Percentiles rank a stretch among this genome's conserved stretches.
phyloP scores from a whole-genome alignment of 208 protist genomes.

The Crithidia expoeki region DNA sequence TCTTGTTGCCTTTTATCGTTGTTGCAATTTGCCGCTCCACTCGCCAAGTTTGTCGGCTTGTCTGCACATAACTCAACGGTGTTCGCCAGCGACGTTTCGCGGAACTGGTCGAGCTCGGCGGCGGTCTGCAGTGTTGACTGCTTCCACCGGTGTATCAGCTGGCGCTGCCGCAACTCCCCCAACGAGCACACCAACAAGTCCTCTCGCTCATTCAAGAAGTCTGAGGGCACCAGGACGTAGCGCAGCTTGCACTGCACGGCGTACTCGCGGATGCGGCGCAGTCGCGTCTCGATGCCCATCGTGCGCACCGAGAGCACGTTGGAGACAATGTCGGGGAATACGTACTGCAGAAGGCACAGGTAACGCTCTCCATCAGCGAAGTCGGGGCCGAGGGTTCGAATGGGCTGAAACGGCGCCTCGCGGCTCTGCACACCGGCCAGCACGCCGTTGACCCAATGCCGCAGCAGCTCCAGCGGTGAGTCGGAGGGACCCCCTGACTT shows the following conservation, averaged over 20 bases:
- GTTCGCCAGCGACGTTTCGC: slow-evolving; percentile 11
- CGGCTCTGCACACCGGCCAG: slow-evolving; percentile 20
- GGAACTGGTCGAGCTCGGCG: slow-evolving; percentile 20
- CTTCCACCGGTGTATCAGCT: slow-evolving; percentile 26
- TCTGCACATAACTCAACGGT: slow-evolving; percentile 10
- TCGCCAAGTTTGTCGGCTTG: neutral
- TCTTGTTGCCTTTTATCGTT: neutral
- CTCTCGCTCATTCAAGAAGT: slow-evolving; percentile 69
- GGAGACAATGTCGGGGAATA: slow-evolving; percentile 49
- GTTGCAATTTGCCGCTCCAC: neutral
- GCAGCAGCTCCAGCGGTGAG: slow-evolving; percentile 36
- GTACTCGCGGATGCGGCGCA: slow-evolving; percentile 57
- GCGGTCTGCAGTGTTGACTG: slow-evolving; percentile 5
- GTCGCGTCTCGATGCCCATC: slow-evolving; percentile 44
- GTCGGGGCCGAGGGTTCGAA: slow-evolving; percentile 63
- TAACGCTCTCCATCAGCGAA: slow-evolving; percentile 75
- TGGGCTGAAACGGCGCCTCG: slow-evolving; percentile 13
- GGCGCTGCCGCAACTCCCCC: slow-evolving; percentile 49
- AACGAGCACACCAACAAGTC: slow-evolving; percentile 70
- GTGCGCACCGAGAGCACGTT: slow-evolving; percentile 27
- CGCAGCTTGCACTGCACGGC: slow-evolving; percentile 42
- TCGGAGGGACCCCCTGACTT: slow-evolving; percentile 1
- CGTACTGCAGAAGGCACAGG: slow-evolving; percentile 51
- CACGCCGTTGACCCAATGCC: slow-evolving; percentile 72
- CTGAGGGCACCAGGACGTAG: slow-evolving; percentile 48